Evolutionary conservation across 768 basidiomycete genomes (phyloP), one percentile per base, ranked within the genome.

Genomic region (Dacryopinax spathularia): DNA sequence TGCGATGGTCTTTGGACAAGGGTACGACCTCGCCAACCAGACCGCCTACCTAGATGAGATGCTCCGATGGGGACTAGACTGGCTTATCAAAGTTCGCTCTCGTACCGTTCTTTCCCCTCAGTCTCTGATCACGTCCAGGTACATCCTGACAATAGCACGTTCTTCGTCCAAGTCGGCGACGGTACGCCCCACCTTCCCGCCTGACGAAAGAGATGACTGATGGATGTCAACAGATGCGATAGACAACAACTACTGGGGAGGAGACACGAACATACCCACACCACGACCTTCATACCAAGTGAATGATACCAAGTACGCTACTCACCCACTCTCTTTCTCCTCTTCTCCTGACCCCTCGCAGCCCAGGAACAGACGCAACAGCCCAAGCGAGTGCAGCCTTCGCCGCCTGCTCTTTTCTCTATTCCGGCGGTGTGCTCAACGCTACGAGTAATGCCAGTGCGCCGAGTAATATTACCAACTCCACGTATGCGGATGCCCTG

Each of bases 41-140:
- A 91, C 91, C 0, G 81, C 84, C 1, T 96, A 95, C 72, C 82
- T 96, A n/a, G 94, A 96, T 69, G 82, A 83, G 65, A 92, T 89
- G 79, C 76, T 95, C 61, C 83, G 92, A 65, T 95, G 90, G 89
- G 87, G 91, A 27, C 80, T 91, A 44, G 87, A 91, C 73, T 96
- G 91, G 91, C 76, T 94, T 60, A 90, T 94, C 61, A 91, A 89
- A 78, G 91, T 86, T 63, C 65, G 77, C 61, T n/a, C 18, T 22
- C 31, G 31, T 25, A 29, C 27, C 33, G 12, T 27, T 15, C 16
- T 41, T 20, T 64, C 34, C 65, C 36, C 22, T 33, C 16, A 34
- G 18, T 61, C 31, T 66, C n/a, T 62, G 20, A 36, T 25, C 39
- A 44, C 61, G 56, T 56, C 10, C 69, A 93, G 89, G 91, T 89